Base-by-base conservation (phyloP, 805 yeast genomes). In the Starmera caribaea region DNA sequence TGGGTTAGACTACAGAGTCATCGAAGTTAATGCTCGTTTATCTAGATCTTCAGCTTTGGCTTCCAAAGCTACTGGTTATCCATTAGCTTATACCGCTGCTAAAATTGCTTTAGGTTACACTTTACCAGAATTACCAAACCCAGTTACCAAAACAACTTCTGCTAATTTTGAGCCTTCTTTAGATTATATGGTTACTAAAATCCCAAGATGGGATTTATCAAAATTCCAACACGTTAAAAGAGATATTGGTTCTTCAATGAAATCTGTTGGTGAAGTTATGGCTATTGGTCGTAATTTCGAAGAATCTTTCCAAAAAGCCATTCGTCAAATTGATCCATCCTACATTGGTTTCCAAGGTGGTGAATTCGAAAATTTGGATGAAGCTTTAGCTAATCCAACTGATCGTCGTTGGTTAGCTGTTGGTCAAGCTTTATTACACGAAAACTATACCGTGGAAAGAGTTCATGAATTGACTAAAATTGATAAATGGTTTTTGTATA, bases 201-300 rank as follows among this genome's bases (percentile, higher is more conserved):
- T 90, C 58, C 98, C 98, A 53, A 80, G 97, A 68, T 90, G 98
- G 98, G 98, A 90, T 71, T 71, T 90, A 62, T 65, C 92, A 51
- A 90, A 90, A 73, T 92, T 90, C 71, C 94, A 84, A 61, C 95
- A 87, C 57, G 98, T 90, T 47, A 84, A 86, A 62, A 78, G 96
- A 63, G 87, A 82, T 46, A 83, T 90, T 58, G 96, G 96, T 36
- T 85, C 96, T 9, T 79, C 97, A 34, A 90, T 90, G 98, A 90
- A 90, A 65, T 89, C 97, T 43, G 98, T 90, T 41, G 98, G 98
- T 63, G 98, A 90, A 66, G 98, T 90, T 43, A 90, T 90, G 98
- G 94, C 96, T 35, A 92, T 90, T 58, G 98, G 98, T 58, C 81
- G 98, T 68, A 90, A 80, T 48, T 90, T 90, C 59, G 98, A 90